phyloP scores from a whole-genome alignment of 2,329 filamentous ascomycete genomes.

The Orbilia javanica region DNA sequence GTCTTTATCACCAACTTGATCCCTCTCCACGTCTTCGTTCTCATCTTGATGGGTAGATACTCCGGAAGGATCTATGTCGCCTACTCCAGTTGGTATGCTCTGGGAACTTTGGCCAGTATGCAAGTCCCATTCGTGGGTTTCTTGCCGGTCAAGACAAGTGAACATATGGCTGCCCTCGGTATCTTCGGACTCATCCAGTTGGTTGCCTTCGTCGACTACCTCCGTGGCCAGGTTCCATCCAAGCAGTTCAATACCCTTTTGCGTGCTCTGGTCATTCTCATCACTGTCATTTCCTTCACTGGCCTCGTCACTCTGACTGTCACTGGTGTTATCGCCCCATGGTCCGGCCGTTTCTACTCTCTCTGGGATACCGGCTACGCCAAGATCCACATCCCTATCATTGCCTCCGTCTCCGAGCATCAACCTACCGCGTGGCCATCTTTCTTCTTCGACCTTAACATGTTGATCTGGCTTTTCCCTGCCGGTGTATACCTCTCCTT shows the following conservation, averaged over 20 bases:
- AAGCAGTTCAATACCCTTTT: conserved; percentile 95
- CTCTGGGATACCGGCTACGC: conserved; percentile 99
- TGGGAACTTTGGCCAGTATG: conserved; percentile 97
- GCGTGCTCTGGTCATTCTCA: conserved; percentile 77
- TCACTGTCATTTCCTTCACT: conserved; percentile 79
- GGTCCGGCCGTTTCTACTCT: conserved; percentile 98
- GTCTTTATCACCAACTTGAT: conserved; percentile 99
- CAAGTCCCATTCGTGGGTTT: conserved; percentile 99
- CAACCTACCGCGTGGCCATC: conserved; percentile 99
- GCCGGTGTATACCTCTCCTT: conserved; percentile 99
- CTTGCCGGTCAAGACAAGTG: conserved; percentile 93
- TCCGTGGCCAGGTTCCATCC: conserved; percentile 87
- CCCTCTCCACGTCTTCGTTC: conserved; percentile 90
- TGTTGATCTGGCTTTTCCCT: conserved; percentile 99
- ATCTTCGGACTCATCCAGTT: conserved; percentile 96
- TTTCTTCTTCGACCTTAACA: conserved; percentile 98
- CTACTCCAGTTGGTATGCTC: conserved; percentile 97
- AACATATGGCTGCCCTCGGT: conserved; percentile 96
- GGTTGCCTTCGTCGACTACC: conserved; percentile 89
- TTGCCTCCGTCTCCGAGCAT: conserved; percentile 99
- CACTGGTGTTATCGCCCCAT: conserved; percentile 92
- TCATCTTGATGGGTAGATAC: conserved; percentile 96
- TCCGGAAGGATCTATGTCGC: conserved; percentile 94
- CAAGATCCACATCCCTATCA: conserved; percentile 99
- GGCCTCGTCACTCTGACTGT: conserved; percentile 87